Evolutionary conservation across 495 filamentous ascomycete species (phyloP), one percentile per base, ranked within the genome.

Genomic region (Trichoderma erinaceum): DNA sequence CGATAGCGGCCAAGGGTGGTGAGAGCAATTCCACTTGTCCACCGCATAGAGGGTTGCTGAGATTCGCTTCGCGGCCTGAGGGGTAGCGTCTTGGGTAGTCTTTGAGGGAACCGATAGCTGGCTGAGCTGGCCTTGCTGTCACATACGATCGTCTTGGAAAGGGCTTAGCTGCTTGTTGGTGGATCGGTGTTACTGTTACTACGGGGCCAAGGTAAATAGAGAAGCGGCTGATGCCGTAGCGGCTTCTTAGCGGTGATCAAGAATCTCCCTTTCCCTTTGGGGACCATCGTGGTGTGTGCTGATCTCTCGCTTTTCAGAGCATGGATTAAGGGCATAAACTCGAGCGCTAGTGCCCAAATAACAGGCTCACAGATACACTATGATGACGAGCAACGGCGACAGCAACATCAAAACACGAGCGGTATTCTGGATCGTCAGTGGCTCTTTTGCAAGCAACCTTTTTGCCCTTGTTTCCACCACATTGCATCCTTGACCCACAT

Each of bases 141-240:
- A 29, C 8, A 38, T 2, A 6, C 35, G 5, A 38, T 38, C 35
- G 8, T 10, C 35, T 38, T 38, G 7, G n/a, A 52, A 21, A 52
- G 21, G 6, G n/a, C 48, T 48, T n/a, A 18, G 44, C 15, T 18
- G 15, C 50, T 32, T 32, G 56, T 21, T 29, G 11, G 56, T 61
- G 56, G 56, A 61, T 61, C 56, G n/a, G n/a, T 15, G 56, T 61
- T 7, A 27, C 48, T 18, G 18, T 52, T 16, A 18, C 44, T 15
- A 13, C 56, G 12, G 25, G 25, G 11, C 56, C 27, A 61, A 13
- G 3, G 0, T 29, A 56, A 15, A 61, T 61, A 61, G 56, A 27
- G 27, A 61, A 13, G 56, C 56, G 56, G 56, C 27, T 61, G 56
- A 13, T 61, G 56, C 56, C 56, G 56, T 61, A 32, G 56, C 56